Percentiles rank a stretch among this genome's conserved stretches.
Evolutionary conservation across 768 basidiomycete species (phyloP).

Genomic region (Phaffia australis): DNA sequence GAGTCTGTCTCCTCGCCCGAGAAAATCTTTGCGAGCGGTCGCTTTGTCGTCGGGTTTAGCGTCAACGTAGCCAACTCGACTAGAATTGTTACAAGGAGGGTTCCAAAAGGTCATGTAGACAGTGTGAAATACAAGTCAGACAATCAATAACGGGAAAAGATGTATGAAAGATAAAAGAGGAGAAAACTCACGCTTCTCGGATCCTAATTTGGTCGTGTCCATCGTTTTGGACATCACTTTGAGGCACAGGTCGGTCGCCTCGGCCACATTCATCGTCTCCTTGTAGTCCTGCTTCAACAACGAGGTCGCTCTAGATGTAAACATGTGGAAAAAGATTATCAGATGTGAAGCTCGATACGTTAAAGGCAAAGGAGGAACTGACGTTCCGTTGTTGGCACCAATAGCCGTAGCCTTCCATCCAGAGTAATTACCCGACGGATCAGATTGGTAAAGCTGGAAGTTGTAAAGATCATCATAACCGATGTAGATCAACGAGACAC

Average conservation of each 20-base stretch:
- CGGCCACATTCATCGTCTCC: conserved; percentile 75
- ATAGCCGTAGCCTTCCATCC: conserved; percentile 98
- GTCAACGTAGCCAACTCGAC: conserved; percentile 96
- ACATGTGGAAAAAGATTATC: neutral
- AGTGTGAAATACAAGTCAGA: no score
- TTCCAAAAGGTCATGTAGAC: no score
- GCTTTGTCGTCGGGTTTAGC: conserved; percentile 61
- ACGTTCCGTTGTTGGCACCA: conserved; percentile 79
- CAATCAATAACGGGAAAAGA: neutral
- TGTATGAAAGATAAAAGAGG: neutral
- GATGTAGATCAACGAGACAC: conserved; percentile 90
- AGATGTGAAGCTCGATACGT: neutral
- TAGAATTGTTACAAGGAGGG: conserved; percentile 35
- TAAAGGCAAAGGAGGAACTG: neutral
- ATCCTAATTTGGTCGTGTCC: conserved; percentile 93
- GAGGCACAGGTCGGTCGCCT: conserved; percentile 75
- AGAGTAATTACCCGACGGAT: conserved; percentile 95
- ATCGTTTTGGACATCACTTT: conserved; percentile 99
- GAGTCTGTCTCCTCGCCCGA: conserved; percentile 77
- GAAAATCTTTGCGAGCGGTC: conserved; percentile 85
- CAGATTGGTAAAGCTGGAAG: conserved; percentile 96
- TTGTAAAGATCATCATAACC: conserved; percentile 91
- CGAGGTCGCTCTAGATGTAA: conserved; percentile 64
- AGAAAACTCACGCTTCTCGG: conserved; percentile 72
- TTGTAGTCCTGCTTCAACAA: conserved; percentile 97